A percentile compares a stretch with the other conserved stretches of the same genome.
phyloP scores from a whole-genome alignment of 805 yeast species.

The Maudiozyma bulderi region DNA sequence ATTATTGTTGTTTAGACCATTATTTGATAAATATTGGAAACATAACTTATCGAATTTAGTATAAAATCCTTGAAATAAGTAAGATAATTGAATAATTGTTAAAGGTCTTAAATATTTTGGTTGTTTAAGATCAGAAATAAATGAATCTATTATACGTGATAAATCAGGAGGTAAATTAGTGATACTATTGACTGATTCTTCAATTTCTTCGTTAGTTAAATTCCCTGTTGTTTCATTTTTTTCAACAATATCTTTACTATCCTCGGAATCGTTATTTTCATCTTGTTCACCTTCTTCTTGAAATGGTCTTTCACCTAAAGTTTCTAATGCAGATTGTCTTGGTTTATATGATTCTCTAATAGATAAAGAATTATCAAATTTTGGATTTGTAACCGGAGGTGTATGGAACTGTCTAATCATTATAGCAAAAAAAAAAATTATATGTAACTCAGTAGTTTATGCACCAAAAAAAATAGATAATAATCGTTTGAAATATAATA shows the following conservation, averaged over 20 bases:
- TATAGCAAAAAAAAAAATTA: not conserved
- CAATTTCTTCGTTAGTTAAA: constrained; percentile 19
- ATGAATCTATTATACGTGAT: constrained; percentile 18
- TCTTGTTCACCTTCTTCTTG: not conserved
- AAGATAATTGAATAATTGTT: constrained; percentile 21
- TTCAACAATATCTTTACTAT: not conserved
- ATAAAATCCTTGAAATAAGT: constrained; percentile 26
- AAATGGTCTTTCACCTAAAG: not conserved
- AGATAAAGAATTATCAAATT: constrained; percentile 20
- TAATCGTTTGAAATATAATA: too few species aligned
- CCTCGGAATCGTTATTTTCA: not conserved
- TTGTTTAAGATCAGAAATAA: constrained; percentile 27
- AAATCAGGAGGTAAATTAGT: constrained; percentile 21
- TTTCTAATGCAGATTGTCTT: not conserved
- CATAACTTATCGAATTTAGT: constrained; percentile 23
- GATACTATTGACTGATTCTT: constrained; percentile 11
- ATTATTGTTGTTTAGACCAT: not conserved
- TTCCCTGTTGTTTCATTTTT: not conserved
- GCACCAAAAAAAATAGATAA: too few species aligned
- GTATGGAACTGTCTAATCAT: constrained; percentile 18
- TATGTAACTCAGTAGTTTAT: too few species aligned
- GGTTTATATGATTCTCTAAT: constrained; percentile 21
- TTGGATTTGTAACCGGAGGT: constrained; percentile 24
- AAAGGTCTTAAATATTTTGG: constrained; percentile 28
- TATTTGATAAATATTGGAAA: constrained; percentile 18